Base-by-base conservation (phyloP, 768 basidiomycete species). In the Boletus rufocinnamomeus region DNA sequence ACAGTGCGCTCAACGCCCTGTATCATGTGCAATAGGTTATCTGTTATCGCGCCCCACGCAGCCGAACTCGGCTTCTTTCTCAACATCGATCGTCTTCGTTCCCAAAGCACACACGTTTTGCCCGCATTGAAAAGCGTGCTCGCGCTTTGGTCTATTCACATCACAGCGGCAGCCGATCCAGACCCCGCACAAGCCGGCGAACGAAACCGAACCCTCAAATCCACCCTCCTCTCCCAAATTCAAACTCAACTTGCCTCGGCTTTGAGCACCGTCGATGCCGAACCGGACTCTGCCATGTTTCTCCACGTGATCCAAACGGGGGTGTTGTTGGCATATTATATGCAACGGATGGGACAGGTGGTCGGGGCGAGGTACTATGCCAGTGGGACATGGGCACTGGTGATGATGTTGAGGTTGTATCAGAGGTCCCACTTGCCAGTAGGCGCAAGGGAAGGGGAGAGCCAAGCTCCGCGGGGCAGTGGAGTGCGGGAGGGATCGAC, bases 31-130 rank as follows among this genome's bases (percentile, higher is more conserved):
- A 10, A 44, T 58, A 73, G 72, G 10, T 32, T 73, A 47, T 56
- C 63, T 25, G 44, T 57, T 28, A 85, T 93, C 66, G 68, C 85
- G 13, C 82, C 80, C 17, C 79, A 88, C 63, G 78, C 82, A 0
- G 68, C 76, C 37, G 80, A 84, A 63, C 79, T 89, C 57, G 87
- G 87, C 6, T 84, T 91, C 66, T 91, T 90, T 70, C 81, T 92
- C 55, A 71, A 84, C 60, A 46, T 72, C 4, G 62, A 71, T 6
- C 79, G 84, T 4, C 83, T 88, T 56, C 74, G 76, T 6, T 66
- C 75, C 41, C 65, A 77, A 9, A 69, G 75, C 11, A 61, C 69
- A 17, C 77, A 77, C 9, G 78, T 84, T 34, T 72, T 81, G 6
- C 79, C 80, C 11, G 80, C 81, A 5, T 72, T 86, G 5, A 72